Percentiles rank a stretch among this genome's conserved stretches.
Evolutionary conservation across 345 rosid species (phyloP).

Genomic region (Ceriops tagal): DNA sequence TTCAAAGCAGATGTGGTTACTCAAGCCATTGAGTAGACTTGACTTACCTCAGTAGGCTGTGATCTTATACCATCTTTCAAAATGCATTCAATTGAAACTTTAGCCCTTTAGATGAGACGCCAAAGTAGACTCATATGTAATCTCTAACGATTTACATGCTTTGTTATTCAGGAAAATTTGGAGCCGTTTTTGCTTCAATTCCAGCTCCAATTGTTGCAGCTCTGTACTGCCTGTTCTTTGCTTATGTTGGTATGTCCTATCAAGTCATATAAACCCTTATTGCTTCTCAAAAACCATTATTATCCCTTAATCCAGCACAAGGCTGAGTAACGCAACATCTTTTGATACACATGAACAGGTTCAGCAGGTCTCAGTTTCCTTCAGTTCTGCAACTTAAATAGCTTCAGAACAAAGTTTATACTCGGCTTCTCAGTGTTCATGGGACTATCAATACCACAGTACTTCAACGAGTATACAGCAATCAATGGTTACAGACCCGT

Average conservation of each 20-base stretch:
- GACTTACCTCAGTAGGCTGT: too few species aligned
- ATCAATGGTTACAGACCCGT: constrained; percentile 33
- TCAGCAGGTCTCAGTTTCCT: constrained; percentile 32
- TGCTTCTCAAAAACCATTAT: background rate
- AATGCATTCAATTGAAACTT: too few species aligned
- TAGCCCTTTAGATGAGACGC: too few species aligned
- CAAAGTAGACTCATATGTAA: too few species aligned
- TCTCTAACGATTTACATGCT: background rate
- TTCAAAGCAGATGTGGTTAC: background rate
- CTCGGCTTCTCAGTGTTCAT: constrained; percentile 35
- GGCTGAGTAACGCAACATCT: background rate
- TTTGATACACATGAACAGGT: constrained; percentile 19
- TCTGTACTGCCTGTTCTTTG: constrained; percentile 31
- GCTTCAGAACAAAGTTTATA: constrained; percentile 32
- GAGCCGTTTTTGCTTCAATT: constrained; percentile 36
- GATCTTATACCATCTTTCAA: too few species aligned
- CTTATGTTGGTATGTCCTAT: constrained; percentile 30
- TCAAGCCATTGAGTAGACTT: too few species aligned
- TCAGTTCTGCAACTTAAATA: constrained; percentile 39
- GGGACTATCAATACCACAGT: constrained; percentile 36
- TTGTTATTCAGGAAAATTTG: constrained; percentile 30
- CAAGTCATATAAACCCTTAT: background rate
- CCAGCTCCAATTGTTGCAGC: constrained; percentile 36
- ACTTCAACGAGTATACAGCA: constrained; percentile 38
- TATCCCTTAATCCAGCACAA: background rate